A percentile compares a stretch with the other conserved stretches of the same genome.
phyloP scores from a whole-genome alignment of 192 early-diverging fungal genomes.

The Rhizophagus sp. region DNA sequence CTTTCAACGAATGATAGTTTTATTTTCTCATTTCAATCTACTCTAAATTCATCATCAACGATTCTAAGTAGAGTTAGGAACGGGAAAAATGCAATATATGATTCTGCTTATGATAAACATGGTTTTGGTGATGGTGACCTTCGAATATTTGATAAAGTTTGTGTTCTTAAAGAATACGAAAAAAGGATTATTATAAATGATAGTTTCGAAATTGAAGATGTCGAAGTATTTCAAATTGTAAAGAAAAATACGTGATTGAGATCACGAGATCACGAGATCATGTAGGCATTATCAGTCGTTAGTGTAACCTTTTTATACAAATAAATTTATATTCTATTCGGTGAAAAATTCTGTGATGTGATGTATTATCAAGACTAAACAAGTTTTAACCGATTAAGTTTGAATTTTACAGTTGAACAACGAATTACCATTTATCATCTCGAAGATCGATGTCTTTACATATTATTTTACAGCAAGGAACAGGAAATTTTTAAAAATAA shows the following conservation, averaged over 20 bases:
- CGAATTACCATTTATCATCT: too few relatives aligned
- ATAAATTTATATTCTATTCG: too few relatives aligned
- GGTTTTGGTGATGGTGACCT: neutral
- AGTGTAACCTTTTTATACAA: too few relatives aligned
- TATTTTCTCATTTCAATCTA: neutral
- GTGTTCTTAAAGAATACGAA: neutral
- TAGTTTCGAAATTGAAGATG: conserved; percentile 17
- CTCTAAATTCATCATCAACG: neutral
- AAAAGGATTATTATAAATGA: neutral
- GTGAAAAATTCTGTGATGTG: too few relatives aligned
- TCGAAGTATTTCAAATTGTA: conserved; percentile 29
- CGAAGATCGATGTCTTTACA: too few relatives aligned
- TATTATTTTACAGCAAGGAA: too few relatives aligned
- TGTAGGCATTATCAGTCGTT: too few relatives aligned
- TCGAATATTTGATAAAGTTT: neutral
- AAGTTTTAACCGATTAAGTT: too few relatives aligned
- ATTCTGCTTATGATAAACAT: neutral
- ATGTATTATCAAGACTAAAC: too few relatives aligned
- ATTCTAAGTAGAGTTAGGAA: neutral
- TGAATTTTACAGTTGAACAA: too few relatives aligned
- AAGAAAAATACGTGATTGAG: neutral
- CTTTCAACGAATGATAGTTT: neutral
- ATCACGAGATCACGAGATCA: too few relatives aligned
- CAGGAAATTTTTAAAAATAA: too few relatives aligned
- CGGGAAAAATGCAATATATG: neutral